Base-by-base conservation (phyloP, 202 grass and related monocot genomes). In the Carex arenaria region DNA sequence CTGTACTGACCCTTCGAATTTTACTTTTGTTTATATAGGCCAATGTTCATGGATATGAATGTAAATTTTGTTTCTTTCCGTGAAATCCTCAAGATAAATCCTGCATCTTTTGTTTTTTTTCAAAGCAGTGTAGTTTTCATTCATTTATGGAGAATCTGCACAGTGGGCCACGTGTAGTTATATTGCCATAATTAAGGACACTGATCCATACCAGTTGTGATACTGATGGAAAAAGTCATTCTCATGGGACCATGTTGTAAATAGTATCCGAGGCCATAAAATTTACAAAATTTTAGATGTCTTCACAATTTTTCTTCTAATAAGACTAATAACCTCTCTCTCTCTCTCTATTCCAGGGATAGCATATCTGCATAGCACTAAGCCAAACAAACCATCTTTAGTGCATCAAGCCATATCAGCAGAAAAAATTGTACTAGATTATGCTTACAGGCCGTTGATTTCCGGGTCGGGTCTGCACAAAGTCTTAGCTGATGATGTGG, bases 341-440 rank as follows among this genome's bases (percentile, higher is more conserved):
- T 84, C 67, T 81, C 57, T 76, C 42, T 45, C 8, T 45, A 42
- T 76, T 64, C 7, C 80, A 98, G 95, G 95, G 23, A 92, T 95
- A 19, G 83, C 89, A 83, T 98, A 95, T 71, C 62, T 98, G 70
- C 95, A 98, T 88, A 92, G 86, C 79, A 63, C 30, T 10, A 85
- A 80, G 61, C 54, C 85, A 26, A 89, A 80, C 83, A 98, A 98
- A 82, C 88, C 92, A 2, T 87, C 86, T 68, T 80, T 98, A 31
- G 89, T 98, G 38, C 92, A 95, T 88, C 95, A 98, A 81, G 88
- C 85, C 72, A 90, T 98, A 84, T 95, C 92, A 0, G 87, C 93
- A 3, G 91, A 93, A 60, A 95, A 89, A 81, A 67, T 98, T 31
- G 88, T 98, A 53, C 71, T 98, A 61, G 93, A 95, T 86, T 64